Conservation (phyloP, 140 eudicot species). For the Anethum foeniculum region DNA sequence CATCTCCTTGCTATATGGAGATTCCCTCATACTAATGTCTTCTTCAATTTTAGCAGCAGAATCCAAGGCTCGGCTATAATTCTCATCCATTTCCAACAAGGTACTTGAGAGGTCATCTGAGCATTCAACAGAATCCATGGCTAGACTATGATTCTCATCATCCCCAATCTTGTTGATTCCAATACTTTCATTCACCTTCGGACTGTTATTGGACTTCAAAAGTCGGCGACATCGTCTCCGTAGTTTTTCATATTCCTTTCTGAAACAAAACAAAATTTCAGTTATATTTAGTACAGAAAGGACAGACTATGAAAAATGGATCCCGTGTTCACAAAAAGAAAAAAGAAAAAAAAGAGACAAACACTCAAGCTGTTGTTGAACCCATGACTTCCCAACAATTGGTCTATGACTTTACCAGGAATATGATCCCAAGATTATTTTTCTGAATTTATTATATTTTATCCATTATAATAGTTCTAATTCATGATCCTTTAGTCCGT, state of each 20-base stretch:
- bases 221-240: slow-evolving; percentile 35
- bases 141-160: slow-evolving; percentile 13
- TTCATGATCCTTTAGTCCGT: not conserved
- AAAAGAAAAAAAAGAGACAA: not conserved
- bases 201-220: slow-evolving; percentile 15
- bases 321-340: not conserved
- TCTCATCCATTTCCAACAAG: slow-evolving; percentile 21
- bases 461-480: not conserved
- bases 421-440: not conserved
- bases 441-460: not conserved
- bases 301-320: not conserved
- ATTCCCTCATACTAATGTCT: slow-evolving; percentile 32
- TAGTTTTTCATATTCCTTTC: slow-evolving; percentile 48
- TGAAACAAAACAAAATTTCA: slow-evolving; percentile 8
- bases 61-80: slow-evolving; percentile 5
- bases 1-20: slow-evolving; percentile 36
- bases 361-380: not conserved
- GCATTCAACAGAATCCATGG: slow-evolving; percentile 22
- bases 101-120: slow-evolving; percentile 16
- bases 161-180: slow-evolving; percentile 9
- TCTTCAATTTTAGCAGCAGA: slow-evolving; percentile 32
- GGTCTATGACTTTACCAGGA: not conserved
- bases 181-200: slow-evolving; percentile 16
- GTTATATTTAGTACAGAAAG: not conserved
- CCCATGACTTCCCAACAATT: not conserved